A percentile compares a stretch with the other conserved stretches of the same genome.
phyloP scores from a whole-genome alignment of 2,329 filamentous ascomycete species.

The Stenocarpella maydis region DNA sequence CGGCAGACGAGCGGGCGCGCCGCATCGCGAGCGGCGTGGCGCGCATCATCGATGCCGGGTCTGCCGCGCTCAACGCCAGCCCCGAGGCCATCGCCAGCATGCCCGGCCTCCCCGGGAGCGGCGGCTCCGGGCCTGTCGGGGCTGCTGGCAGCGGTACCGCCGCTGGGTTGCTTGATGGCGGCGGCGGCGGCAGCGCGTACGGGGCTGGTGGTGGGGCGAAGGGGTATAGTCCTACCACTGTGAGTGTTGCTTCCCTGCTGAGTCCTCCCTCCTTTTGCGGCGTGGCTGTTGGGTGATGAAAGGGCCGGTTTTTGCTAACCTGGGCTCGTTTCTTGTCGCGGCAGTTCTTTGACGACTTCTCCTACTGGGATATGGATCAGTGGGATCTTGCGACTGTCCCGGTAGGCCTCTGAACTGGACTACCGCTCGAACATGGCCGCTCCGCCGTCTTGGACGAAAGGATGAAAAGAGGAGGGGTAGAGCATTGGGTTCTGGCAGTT shows the following conservation, averaged over 20 bases:
- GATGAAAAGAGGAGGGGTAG: not conserved
- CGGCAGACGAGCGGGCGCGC: conserved; percentile 50
- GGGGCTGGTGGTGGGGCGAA: not conserved
- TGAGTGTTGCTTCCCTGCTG: conserved; percentile 20
- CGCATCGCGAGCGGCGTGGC: conserved; percentile 53
- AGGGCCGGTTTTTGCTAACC: conserved; percentile 8
- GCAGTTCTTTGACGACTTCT: conserved; percentile 35
- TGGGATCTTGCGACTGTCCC: conserved; percentile 40
- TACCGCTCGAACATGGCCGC: too few relatives aligned
- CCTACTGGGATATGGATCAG: conserved; percentile 49
- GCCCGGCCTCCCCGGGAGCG: conserved; percentile 32
- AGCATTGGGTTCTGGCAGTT: not conserved
- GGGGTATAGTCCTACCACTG: conserved; percentile 26
- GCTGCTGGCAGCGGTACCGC: not conserved
- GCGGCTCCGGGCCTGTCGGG: not conserved
- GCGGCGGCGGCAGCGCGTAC: conserved; percentile 4
- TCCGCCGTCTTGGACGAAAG: not conserved
- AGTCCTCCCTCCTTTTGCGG: not conserved
- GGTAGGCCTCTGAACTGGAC: conserved; percentile 21
- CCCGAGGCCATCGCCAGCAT: conserved; percentile 47
- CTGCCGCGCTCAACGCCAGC: conserved; percentile 53
- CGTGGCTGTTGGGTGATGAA: not conserved
- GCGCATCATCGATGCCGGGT: conserved; percentile 53
- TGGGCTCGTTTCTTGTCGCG: not conserved
- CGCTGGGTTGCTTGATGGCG: not conserved